A percentile compares a stretch with the other conserved stretches of the same genome.
Conservation (phyloP, 2,329 filamentous ascomycete species). For the Phyllosticta citrichinensis region DNA sequence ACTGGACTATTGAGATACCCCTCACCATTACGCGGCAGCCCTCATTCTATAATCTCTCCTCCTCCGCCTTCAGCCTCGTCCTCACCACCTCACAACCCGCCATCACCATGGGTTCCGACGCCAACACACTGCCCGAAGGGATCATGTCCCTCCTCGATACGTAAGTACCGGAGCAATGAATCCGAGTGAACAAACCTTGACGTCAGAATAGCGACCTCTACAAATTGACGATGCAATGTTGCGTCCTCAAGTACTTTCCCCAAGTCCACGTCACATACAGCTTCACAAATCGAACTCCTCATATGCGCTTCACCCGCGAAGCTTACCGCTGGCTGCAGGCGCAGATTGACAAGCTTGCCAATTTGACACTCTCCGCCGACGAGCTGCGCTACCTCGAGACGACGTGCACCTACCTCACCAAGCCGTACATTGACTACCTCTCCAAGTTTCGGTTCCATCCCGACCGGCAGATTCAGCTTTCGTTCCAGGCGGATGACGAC, state of each 20-base stretch:
- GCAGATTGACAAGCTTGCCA: constrained; percentile 74
- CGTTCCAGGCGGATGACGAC: constrained; percentile 47
- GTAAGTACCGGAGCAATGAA: constrained; percentile 11
- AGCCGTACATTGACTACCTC: constrained; percentile 71
- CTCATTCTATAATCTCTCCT: background rate
- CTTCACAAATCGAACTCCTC: constrained; percentile 89
- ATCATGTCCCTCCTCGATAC: constrained; percentile 40
- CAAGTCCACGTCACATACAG: constrained; percentile 74
- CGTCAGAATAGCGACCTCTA: constrained; percentile 58
- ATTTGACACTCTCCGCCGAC: constrained; percentile 67
- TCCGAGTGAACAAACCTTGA: background rate
- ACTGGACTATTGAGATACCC: background rate
- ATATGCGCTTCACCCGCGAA: constrained; percentile 77
- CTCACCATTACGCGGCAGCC: background rate
- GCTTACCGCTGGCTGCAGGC: constrained; percentile 78
- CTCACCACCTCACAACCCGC: background rate
- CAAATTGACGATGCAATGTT: constrained; percentile 96
- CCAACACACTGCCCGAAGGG: constrained; percentile 25
- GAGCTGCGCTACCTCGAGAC: constrained; percentile 70
- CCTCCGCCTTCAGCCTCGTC: background rate
- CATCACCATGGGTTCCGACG: background rate
- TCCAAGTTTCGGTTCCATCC: constrained; percentile 73
- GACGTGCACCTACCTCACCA: constrained; percentile 70
- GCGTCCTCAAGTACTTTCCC: constrained; percentile 80
- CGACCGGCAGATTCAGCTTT: constrained; percentile 64